These are phyloP conservation scores for Mucor sp. DNA, from an alignment of 371 early-diverging fungal species.

Conservation along the genomic window DNA sequence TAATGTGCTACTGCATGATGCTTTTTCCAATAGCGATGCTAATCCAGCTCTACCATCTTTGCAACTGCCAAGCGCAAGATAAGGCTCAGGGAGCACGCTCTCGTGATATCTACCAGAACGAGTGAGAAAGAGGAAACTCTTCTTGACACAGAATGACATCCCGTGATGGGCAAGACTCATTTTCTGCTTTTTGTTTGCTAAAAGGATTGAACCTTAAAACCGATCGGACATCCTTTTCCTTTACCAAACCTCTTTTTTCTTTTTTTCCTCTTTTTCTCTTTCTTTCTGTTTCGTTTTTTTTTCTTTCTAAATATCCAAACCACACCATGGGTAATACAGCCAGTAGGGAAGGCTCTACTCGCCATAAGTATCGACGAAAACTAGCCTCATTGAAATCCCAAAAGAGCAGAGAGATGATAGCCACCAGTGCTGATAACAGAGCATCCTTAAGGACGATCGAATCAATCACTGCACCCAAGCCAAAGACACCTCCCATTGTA, in stretches of 20 bases:
- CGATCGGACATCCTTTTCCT: not conserved
- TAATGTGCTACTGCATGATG: not conserved
- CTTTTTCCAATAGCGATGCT: not conserved
- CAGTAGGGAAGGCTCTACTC: conserved; percentile 21
- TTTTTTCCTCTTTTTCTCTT: conserved; percentile 6
- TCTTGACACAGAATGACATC: not conserved
- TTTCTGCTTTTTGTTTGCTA: not conserved
- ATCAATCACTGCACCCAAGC: not conserved
- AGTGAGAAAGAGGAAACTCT: not conserved
- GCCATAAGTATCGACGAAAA: conserved; percentile 9
- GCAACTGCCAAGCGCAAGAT: not conserved
- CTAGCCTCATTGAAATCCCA: conserved; percentile 13
- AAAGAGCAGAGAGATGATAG: not conserved
- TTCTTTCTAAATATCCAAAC: not conserved
- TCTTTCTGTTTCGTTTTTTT: not conserved
- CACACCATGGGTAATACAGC: conserved; percentile 15
- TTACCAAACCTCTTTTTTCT: not conserved
- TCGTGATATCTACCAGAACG: not conserved
- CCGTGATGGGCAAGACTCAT: not conserved
- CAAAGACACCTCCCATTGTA: no score
- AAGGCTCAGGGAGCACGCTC: not conserved
- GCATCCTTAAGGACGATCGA: not conserved
- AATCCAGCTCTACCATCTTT: not conserved
- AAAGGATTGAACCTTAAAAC: not conserved
- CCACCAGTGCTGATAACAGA: not conserved